Conservation (phyloP, 768 basidiomycete genomes). For the Russula sp. region DNA sequence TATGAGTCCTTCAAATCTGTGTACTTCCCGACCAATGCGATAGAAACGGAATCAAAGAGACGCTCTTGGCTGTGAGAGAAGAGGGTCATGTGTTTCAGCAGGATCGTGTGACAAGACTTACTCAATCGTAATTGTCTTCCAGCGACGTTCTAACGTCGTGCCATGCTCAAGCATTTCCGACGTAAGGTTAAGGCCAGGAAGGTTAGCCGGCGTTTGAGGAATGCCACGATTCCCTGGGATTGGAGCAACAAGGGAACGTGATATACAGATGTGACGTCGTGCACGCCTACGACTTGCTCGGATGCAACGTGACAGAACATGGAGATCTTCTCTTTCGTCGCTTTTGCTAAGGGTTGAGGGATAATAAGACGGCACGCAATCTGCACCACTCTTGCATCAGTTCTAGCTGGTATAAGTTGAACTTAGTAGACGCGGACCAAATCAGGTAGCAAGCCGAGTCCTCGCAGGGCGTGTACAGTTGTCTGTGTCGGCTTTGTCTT, state of each 20-base stretch:
- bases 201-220: slow-evolving; percentile 73
- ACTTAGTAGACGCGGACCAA: slow-evolving; percentile 52
- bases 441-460: slow-evolving; percentile 90
- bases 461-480: slow-evolving; percentile 89
- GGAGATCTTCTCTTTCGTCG: slow-evolving; percentile 93
- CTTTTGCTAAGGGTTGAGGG: slow-evolving; percentile 72
- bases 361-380: slow-evolving; percentile 90
- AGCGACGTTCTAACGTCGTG: slow-evolving; percentile 60
- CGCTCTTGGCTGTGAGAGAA: slow-evolving; percentile 74
- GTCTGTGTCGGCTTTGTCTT: slow-evolving; percentile 99
- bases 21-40: slow-evolving; percentile 96
- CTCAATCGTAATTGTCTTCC: slow-evolving; percentile 83
- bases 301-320: slow-evolving; percentile 98
- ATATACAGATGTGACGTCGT: slow-evolving; percentile 95
- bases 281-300: slow-evolving; percentile 90
- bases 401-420: neutral
- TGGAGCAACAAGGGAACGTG: slow-evolving; percentile 92
- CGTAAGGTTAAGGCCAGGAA: slow-evolving; percentile 55
- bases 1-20: slow-evolving; percentile 96
- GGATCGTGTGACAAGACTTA: slow-evolving; percentile 35
- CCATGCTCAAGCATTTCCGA: slow-evolving; percentile 61
- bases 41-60: slow-evolving; percentile 81
- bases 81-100: neutral
- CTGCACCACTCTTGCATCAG: slow-evolving; percentile 40
- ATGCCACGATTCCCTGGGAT: slow-evolving; percentile 88